Evolutionary conservation across 768 basidiomycete genomes (phyloP), one percentile per base, ranked within the genome.

Genomic region (Auricularia cornea): DNA sequence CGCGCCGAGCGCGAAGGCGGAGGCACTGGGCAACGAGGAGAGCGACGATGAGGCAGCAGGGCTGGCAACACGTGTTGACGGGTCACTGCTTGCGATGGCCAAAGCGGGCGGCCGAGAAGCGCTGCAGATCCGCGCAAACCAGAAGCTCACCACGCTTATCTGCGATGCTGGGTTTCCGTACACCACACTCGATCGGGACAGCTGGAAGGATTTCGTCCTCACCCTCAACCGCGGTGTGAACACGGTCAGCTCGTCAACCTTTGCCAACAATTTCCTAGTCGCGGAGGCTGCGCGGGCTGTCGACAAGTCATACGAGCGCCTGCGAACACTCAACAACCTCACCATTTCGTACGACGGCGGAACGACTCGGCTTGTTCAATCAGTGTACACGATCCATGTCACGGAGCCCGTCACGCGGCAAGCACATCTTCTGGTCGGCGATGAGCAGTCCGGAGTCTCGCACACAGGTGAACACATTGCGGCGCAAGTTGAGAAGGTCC

Each of bases 311-410:
- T 60, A 62, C 8, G 30, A 64, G 12, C 20, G 6, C 2, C 63
- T 69, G 8, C 23, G 14, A 2, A 57, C 35, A 5, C 11, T 31
- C 11, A 16, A 31, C 18, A 63, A 64, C 23, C 64, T 71, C 14
- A 71, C 68, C 16, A 52, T 68, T 30, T 65, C 68, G 30, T 70
- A 65, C 63, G 68, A 71, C 61, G 70, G 70, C 3, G 62, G 63
- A 12, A 70, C 64, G 14, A 71, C 66, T 20, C 65, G 65, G 1
- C 29, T 44, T n/a, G 60, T 60, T 12, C 29, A 71, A 29, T 68
- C 70, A 1, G 61, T 71, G 18, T 71, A 71, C 48, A 70, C 68
- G 1, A 44, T 66, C 14, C 71, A 71, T 61, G 59, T 66, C 30
- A 72, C 66, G 38, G 68, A 64, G 0, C 63, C 63, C 44, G 44